Percentiles rank a stretch among this genome's conserved stretches.
Conservation (phyloP, 2,329 filamentous ascomycete species). For the Fusarium sp. region DNA sequence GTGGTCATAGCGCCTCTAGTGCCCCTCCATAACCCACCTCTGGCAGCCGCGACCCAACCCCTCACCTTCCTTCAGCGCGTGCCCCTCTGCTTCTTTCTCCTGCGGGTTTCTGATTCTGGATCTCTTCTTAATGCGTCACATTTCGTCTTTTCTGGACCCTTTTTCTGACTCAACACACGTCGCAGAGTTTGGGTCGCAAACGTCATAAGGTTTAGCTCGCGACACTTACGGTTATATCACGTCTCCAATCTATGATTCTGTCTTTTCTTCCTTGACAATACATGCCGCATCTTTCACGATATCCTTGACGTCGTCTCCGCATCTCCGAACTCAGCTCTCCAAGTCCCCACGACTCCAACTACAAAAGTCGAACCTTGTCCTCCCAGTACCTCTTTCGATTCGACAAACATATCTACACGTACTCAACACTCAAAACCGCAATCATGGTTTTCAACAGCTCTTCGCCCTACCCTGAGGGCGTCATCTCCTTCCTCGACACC, state of each 20-base stretch:
- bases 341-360: background rate
- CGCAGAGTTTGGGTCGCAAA: background rate
- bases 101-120: slow-evolving; percentile 24
- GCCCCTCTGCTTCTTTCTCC: slow-evolving; percentile 26
- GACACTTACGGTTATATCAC: background rate
- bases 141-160: slow-evolving; percentile 12
- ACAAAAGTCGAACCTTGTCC: background rate
- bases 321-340: slow-evolving; percentile 18
- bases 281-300: slow-evolving; percentile 3
- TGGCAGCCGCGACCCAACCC: slow-evolving; percentile 31
- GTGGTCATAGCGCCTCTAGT: slow-evolving; percentile 48
- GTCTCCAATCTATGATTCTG: background rate
- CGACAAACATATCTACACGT: background rate
- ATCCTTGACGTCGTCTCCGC: slow-evolving; percentile 27
- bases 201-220: background rate
- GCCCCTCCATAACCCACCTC: slow-evolving; percentile 48
- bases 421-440: background rate
- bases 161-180: slow-evolving; percentile 13
- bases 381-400: background rate
- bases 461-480: slow-evolving; percentile 76
- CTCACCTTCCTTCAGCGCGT: slow-evolving; percentile 18
- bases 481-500: slow-evolving; percentile 85
- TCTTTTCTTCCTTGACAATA: slow-evolving; percentile 7
- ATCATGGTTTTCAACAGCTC: slow-evolving; percentile 74
- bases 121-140: slow-evolving; percentile 35